Conservation (phyloP, 179 eudicot species). For the Actinidia arguta region DNA sequence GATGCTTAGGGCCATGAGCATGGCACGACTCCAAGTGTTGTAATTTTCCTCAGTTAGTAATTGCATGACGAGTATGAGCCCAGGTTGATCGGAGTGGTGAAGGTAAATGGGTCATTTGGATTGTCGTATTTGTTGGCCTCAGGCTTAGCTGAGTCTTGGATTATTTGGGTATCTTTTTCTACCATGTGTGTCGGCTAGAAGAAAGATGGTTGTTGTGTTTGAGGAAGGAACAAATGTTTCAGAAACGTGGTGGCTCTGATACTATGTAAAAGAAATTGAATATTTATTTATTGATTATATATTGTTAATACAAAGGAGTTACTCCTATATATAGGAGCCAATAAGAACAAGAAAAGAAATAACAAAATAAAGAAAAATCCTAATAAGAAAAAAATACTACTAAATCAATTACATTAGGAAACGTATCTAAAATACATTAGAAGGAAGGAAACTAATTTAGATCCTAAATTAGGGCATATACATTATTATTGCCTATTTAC, state of each 20-base stretch:
- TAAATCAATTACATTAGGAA: too few relatives aligned
- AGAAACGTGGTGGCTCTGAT: not conserved
- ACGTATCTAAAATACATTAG: not conserved
- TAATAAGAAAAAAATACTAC: too few relatives aligned
- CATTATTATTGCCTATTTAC: constrained; percentile 6
- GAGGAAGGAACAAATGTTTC: not conserved
- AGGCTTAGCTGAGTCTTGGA: not conserved
- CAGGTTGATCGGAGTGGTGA: constrained; percentile 21
- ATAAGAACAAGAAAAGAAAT: too few relatives aligned
- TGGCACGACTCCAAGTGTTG: constrained; percentile 5
- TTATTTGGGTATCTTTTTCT: too few relatives aligned
- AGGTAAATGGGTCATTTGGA: constrained; percentile 15
- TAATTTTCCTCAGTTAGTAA: constrained; percentile 5
- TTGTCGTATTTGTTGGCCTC: not conserved
- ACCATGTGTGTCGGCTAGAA: constrained; percentile 1
- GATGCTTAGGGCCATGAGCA: constrained; percentile 19
- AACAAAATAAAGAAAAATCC: too few relatives aligned
- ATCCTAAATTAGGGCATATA: constrained; percentile 3
- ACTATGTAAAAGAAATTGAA: not conserved
- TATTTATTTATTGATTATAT: not conserved
- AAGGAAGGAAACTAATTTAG: not conserved
- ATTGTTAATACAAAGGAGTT: too few relatives aligned
- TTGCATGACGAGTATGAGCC: constrained; percentile 1
- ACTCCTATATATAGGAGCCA: too few relatives aligned
- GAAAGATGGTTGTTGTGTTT: not conserved